phyloP scores from a whole-genome alignment of 1,284 basidiomycete genomes.

The Microbotryomycetes sp. region DNA sequence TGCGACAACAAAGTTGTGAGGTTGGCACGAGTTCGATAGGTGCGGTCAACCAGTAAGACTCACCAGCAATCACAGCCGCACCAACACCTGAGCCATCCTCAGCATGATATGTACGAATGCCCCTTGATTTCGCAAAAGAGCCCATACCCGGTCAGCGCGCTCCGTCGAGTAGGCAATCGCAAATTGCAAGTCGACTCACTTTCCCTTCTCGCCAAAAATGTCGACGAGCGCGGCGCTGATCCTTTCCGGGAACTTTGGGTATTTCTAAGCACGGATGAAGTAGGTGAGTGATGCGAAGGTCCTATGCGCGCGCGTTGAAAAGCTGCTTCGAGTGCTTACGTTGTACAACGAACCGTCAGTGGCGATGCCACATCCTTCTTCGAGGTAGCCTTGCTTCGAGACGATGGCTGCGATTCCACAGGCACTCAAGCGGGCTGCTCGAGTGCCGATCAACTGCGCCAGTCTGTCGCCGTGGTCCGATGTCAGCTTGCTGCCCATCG shows the following conservation, averaged over 20 bases:
- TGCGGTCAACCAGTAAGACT: no score
- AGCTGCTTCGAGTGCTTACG: slow-evolving; percentile 48
- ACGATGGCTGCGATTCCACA: slow-evolving; percentile 94
- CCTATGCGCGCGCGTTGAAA: background rate
- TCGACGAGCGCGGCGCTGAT: slow-evolving; percentile 82
- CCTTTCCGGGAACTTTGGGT: slow-evolving; percentile 82
- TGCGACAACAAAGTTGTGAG: slow-evolving; percentile 26
- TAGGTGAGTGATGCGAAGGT: background rate
- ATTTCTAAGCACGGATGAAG: slow-evolving; percentile 59
- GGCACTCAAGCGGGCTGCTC: slow-evolving; percentile 78
- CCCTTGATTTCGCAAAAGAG: slow-evolving; percentile 44
- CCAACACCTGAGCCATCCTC: slow-evolving; percentile 94
- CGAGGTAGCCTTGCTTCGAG: slow-evolving; percentile 81
- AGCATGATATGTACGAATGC: slow-evolving; percentile 77
- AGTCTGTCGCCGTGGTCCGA: no score
- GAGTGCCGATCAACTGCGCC: slow-evolving; percentile 78
- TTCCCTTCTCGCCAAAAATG: slow-evolving; percentile 88
- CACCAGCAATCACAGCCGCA: slow-evolving; percentile 89
- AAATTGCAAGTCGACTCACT: slow-evolving; percentile 50
- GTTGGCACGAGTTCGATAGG: no score
- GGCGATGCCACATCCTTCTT: slow-evolving; percentile 74
- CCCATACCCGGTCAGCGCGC: background rate
- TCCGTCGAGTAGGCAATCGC: background rate
- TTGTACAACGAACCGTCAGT: slow-evolving; percentile 91
- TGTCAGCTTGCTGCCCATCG: slow-evolving; percentile 74